Evolutionary conservation across 2,329 filamentous ascomycete genomes (phyloP).

Genomic region (Conoideocrella luteorostrata): DNA sequence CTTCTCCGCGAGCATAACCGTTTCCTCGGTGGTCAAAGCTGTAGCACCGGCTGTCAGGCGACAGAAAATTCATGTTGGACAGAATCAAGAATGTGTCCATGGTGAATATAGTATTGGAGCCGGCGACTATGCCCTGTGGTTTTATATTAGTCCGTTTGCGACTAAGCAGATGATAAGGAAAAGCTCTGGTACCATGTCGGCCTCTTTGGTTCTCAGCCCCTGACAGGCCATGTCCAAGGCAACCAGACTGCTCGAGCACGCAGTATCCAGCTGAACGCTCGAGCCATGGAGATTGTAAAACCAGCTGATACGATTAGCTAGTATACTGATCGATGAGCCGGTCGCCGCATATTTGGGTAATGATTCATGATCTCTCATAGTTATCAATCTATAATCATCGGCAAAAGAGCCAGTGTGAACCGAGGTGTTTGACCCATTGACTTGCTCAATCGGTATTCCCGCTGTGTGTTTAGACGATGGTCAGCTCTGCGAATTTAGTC

Average conservation of each 20-base stretch:
- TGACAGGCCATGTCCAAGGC: slow-evolving; percentile 18
- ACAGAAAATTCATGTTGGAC: slow-evolving; percentile 15
- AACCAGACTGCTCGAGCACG: slow-evolving; percentile 17
- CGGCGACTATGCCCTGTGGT: slow-evolving; percentile 27
- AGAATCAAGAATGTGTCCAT: slow-evolving; percentile 15
- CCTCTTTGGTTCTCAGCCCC: no score
- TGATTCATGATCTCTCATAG: no score
- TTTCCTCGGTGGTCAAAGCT: slow-evolving; percentile 27
- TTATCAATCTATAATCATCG: no score
- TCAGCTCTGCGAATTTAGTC: no score
- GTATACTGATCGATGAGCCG: no score
- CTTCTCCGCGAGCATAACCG: slow-evolving; percentile 29
- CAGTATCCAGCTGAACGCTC: slow-evolving; percentile 27
- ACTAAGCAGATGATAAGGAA: no score
- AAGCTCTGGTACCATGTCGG: no score
- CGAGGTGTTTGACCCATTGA: no score
- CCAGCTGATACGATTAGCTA: slow-evolving; percentile 5
- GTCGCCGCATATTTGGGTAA: no score
- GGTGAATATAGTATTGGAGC: slow-evolving; percentile 27
- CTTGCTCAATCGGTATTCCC: no score
- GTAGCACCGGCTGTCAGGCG: slow-evolving; percentile 18
- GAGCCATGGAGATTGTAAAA: slow-evolving; percentile 27
- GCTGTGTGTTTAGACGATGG: no score
- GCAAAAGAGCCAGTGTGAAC: background rate
- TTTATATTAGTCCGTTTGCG: no score